Base-by-base conservation (phyloP, 2,329 filamentous ascomycete genomes). In the Pestalotiopsis sp. region DNA sequence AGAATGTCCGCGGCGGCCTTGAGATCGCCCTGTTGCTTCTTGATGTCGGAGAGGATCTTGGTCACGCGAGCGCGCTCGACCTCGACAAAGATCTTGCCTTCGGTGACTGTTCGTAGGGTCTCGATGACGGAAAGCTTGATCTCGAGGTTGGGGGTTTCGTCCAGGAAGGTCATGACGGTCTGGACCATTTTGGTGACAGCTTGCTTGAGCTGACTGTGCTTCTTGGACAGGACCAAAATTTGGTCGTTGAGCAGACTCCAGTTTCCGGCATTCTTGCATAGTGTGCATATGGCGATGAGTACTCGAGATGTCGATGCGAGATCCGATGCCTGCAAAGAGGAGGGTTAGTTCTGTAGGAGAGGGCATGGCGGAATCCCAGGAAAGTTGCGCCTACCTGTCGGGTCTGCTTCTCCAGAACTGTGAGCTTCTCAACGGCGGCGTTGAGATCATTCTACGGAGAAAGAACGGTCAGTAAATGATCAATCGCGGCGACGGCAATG, bases 21-120 rank as follows among this genome's bases (percentile, higher is more conserved):
- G 77, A 97, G 85, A 78, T 99, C 95, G 72, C 95, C 95, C 83
- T 98, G 94, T 73, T 93, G 85, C 83, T 97, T 98, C 87, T 98
- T 98, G 86, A 99, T 98, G 81, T 98, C 90, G 65, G 96, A 98
- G 13, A 99, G 87, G 73, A 97, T 97, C 79, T 92, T 94, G 76
- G 96, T 99, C 70, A 99, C 92, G 74, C 96, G 93, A 72, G 96
- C 96, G 74, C 96, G 91, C 87, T 99, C 96, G 66, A 99, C 96
- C 85, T 99, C 96, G 76, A 99, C 95, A 77, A 99, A 99, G 80
- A 99, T 99, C 92, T 99, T 99, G 83, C 96, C 96, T 83, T 99
- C 96, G 9, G 96, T 99, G 63, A 99, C 95, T 57, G 95, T 98
- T 75, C 96, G 90, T 77, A 99, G 83, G 1, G 95, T 97, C 83